Base-by-base conservation (phyloP, 805 yeast species). In the Ogataea allantospora region DNA sequence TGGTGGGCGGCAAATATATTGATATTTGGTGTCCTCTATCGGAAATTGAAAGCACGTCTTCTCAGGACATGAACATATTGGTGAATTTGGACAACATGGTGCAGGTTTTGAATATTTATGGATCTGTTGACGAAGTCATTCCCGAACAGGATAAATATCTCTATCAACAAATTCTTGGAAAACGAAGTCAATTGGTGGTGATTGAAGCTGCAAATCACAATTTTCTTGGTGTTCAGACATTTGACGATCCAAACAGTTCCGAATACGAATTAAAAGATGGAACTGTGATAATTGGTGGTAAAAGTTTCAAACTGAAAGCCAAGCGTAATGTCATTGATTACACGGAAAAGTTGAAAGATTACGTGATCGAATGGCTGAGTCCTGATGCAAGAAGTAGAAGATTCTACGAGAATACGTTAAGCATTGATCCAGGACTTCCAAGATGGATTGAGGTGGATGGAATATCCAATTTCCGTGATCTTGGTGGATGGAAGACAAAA, bases 201-300 rank as follows among this genome's bases (percentile, higher is more conserved):
- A 64, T 89, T 8, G 74, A 75, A 1, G 68, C 67, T 30, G 96
- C 95, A 0, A 89, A 87, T 55, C 98, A 89, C 60, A 86, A 84
- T 51, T 88, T 73, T 54, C 83, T 73, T 54, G 91, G 93, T 0
- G 53, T 58, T 3, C 62, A 50, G 7, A 65, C 60, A 12, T 63
- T 61, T 14, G 70, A 63, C 22, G 58, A 39, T 15, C 18, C 19
- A 12, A 14, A 30, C 3, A 21, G 31, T 12, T n/a, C 27, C 13
- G 31, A 30, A 16, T 35, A 35, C 16, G 10, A 21, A 26, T 18
- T 28, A 5, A 52, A 55, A 37, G 28, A 65, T 48, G 40, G 32
- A 3, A 24, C 28, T 3, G 44, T 35, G 20, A 27, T 18, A 5
- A 27, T 44, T 7, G 26, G 21, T n/a, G 47, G 40, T 6, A 27